These are phyloP conservation scores for Fraxinus anomala DNA, from an alignment of 257 asterid genomes.

Conservation along the genomic window DNA sequence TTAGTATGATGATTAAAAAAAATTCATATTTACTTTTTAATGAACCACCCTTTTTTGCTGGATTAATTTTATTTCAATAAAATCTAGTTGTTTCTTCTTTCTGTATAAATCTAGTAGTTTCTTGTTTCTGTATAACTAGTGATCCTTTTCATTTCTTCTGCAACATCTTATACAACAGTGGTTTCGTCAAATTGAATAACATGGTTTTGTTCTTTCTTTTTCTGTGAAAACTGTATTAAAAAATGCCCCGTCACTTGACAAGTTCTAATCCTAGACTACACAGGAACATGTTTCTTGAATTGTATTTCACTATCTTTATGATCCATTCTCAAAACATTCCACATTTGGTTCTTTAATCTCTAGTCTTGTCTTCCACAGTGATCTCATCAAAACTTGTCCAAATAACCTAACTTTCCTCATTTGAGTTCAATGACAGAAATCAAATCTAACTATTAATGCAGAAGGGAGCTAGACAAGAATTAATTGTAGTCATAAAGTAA, in stretches of 20 bases:
- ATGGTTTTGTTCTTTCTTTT: not conserved
- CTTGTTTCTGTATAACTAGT: constrained; percentile 21
- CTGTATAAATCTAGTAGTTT: constrained; percentile 18
- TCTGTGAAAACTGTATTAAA: constrained; percentile 9
- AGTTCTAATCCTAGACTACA: constrained; percentile 52
- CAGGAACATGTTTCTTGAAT: constrained; percentile 47
- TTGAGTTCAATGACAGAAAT: constrained; percentile 34
- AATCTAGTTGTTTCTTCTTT: constrained; percentile 6
- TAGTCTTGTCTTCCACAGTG: constrained; percentile 64
- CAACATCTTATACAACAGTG: constrained; percentile 36
- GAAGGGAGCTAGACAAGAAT: not conserved
- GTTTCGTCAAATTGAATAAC: not conserved
- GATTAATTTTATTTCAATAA: constrained; percentile 16
- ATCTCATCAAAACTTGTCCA: constrained; percentile 46
- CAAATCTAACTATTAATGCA: constrained; percentile 40
- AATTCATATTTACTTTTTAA: no score
- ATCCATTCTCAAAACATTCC: constrained; percentile 34
- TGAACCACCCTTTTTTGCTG: not conserved
- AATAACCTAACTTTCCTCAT: constrained; percentile 54
- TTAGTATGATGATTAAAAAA: no score
- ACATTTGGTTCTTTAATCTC: constrained; percentile 50
- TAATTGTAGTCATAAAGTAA: no score
- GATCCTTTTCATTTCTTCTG: constrained; percentile 22
- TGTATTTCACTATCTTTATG: constrained; percentile 36
- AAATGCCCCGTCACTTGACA: constrained; percentile 29